Percentiles rank a stretch among this genome's conserved stretches.
Conservation (phyloP, 371 early-diverging fungal species). For the Mortierella sp. region DNA sequence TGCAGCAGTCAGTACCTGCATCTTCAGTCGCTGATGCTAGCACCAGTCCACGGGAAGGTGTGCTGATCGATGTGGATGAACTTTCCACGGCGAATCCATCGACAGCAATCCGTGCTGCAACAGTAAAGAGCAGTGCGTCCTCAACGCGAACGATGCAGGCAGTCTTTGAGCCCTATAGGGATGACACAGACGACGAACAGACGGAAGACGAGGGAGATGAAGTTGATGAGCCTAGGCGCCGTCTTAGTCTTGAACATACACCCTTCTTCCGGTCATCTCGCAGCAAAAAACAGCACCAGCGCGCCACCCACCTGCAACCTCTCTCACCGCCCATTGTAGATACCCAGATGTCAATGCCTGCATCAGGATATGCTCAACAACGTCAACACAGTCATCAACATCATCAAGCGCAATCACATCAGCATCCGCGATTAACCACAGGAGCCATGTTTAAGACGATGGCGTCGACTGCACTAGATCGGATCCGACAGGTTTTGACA, state of each 20-base stretch:
- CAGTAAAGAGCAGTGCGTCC: slow-evolving; percentile 5
- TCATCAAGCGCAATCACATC: too few species aligned
- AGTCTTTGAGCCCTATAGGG: not conserved
- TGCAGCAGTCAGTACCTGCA: not conserved
- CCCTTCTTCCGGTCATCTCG: not conserved
- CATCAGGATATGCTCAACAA: not conserved
- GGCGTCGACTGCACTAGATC: slow-evolving; percentile 4
- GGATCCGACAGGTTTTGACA: slow-evolving; percentile 38
- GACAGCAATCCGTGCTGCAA: too few species aligned
- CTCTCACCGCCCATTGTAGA: not conserved
- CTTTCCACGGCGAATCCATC: not conserved
- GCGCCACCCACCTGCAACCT: slow-evolving; percentile 18
- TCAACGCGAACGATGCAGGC: not conserved
- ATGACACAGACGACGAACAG: slow-evolving; percentile 1
- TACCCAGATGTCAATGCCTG: not conserved
- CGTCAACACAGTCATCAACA: slow-evolving; percentile 3
- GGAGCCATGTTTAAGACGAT: slow-evolving; percentile 4
- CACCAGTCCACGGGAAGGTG: not conserved
- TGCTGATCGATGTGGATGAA: slow-evolving; percentile 20
- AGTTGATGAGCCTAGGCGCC: not conserved
- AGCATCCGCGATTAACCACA: not conserved
- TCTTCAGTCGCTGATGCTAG: not conserved
- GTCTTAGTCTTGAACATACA: not conserved
- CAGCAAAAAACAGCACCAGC: slow-evolving; percentile 1
- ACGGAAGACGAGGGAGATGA: not conserved